These are phyloP conservation scores for Tetradesmus lagerheimii DNA, from an alignment of 139 green algal genomes.

Conservation along the genomic window DNA sequence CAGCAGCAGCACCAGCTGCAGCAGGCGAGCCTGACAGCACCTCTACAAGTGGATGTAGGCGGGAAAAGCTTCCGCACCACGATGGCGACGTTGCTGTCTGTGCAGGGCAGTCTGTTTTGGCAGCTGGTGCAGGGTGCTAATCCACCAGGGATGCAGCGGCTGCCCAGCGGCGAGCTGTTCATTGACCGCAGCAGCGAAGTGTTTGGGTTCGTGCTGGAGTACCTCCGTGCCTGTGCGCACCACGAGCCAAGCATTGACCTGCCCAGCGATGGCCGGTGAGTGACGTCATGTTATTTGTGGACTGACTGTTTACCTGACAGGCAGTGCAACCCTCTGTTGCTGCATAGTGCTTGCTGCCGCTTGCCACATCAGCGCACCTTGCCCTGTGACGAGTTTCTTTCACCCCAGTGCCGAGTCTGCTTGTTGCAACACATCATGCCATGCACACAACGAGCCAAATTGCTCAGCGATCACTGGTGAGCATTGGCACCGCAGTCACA, in stretches of 20 bases:
- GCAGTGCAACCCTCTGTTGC: too few species aligned
- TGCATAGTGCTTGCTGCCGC: too few species aligned
- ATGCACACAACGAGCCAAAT: too few species aligned
- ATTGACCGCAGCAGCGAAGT: constrained; percentile 51
- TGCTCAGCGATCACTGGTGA: too few species aligned
- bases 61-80: constrained; percentile 46
- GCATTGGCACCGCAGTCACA: too few species aligned
- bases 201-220: constrained; percentile 55
- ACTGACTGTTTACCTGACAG: too few species aligned
- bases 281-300: background rate
- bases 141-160: background rate
- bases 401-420: too few species aligned
- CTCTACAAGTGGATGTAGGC: constrained; percentile 47
- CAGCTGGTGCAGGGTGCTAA: constrained; percentile 13
- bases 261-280: constrained; percentile 50
- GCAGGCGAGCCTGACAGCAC: background rate
- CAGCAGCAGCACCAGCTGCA: constrained; percentile 18
- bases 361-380: too few species aligned
- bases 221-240: constrained; percentile 39
- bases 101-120: constrained; percentile 49
- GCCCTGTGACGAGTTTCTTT: too few species aligned
- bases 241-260: constrained; percentile 37
- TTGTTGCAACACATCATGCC: too few species aligned
- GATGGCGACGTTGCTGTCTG: constrained; percentile 38
- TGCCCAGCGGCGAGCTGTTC: constrained; percentile 46